Conservation (phyloP, 2,329 filamentous ascomycete species). For the Penicillium hordei region DNA sequence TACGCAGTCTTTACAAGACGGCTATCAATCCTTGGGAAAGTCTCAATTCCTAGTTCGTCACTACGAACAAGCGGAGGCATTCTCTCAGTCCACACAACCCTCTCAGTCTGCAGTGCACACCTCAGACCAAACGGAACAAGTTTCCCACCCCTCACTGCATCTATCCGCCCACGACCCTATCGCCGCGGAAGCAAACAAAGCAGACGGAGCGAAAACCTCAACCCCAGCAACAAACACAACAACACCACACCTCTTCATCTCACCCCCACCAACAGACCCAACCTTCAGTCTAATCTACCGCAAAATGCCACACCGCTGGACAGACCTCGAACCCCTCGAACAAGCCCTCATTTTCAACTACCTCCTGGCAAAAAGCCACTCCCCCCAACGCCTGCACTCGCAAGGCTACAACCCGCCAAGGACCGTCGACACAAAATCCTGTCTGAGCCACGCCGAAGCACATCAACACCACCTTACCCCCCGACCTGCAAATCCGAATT, state of each 20-base stretch:
- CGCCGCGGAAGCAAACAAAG: not conserved
- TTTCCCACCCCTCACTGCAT: not conserved
- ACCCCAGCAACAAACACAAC: not conserved
- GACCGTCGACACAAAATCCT: not conserved
- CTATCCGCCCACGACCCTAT: not conserved
- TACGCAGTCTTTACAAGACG: not conserved
- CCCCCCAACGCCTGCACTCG: rapidly evolving
- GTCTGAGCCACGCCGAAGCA: not conserved
- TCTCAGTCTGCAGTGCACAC: not conserved
- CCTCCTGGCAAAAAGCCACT: not conserved
- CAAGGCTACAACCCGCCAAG: not conserved
- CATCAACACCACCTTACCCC: not conserved
- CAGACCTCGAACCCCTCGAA: not conserved
- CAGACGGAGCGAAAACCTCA: no score
- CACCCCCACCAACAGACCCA: not conserved
- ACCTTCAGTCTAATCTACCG: not conserved
- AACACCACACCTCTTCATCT: rapidly evolving
- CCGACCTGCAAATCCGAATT: rapidly evolving
- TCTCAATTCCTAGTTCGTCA: not conserved
- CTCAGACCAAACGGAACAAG: not conserved
- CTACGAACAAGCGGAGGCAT: no score
- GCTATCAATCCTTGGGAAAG: not conserved
- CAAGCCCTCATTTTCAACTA: not conserved
- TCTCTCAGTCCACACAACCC: no score
- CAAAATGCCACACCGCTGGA: not conserved